Evolutionary conservation across 106 monocot species (phyloP), one percentile per base, ranked within the genome.

Genomic region (Dioscorea alata): DNA sequence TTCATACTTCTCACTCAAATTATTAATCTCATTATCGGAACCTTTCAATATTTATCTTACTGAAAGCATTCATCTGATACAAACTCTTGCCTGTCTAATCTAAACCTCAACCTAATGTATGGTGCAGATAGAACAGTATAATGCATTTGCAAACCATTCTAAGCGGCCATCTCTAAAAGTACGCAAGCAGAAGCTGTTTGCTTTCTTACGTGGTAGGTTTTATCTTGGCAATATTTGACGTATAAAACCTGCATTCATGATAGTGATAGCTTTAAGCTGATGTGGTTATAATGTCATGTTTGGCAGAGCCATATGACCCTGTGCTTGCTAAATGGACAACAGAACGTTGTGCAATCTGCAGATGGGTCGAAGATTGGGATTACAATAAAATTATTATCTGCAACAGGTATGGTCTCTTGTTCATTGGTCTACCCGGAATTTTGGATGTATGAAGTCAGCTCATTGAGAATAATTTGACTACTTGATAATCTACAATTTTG

Each of bases 281-380:
- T 35, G 25, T 70, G 23, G 14, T 76, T 28, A 23, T 73, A 28
- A 15, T 65, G 60, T 76, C 33, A 23, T 58, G 19, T 28, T 72
- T 22, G 49, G 53, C 87, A 93, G 93, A 85, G 71, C 49, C 81
- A 23, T 99, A 90, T 70, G 83, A 85, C 15, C 87, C 99, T 53
- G 87, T 99, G 14, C 65, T 75, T 77, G 83, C 85, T 79, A 99
- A 84, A 79, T 99, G 99, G 99, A 90, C 92, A 60, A 99, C 99
- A 23, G 99, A 99, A 73, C 73, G 93, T 66, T 99, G 99, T 87
- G 93, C 99, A 57, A 62, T 99, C 65, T 99, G 99, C 64, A 85
- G 99, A 80, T 93, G 99, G 99, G 85, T 93, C 70, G 90, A 90
- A 80, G 99, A 99, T 57, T 99, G 99, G 99, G 99, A 99, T 54